These are phyloP conservation scores for Apiosordaria backusii DNA, from an alignment of 495 filamentous ascomycete genomes.

Conservation along the genomic window DNA sequence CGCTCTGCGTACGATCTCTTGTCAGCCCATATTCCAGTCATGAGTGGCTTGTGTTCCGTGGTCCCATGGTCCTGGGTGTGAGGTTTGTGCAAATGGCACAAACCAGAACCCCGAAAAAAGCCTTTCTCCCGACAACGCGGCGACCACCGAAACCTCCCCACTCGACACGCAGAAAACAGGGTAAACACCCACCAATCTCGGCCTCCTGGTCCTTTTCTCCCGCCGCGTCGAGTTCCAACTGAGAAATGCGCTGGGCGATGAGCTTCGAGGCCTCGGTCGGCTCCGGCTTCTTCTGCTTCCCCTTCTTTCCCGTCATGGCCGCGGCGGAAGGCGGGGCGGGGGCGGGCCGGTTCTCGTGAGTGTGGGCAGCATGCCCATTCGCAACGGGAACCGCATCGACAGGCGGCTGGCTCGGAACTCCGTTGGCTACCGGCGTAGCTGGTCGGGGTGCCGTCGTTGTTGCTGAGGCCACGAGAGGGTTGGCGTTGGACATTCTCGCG, in stretches of 20 bases:
- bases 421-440: slow-evolving; percentile 30
- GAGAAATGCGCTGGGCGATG: slow-evolving; percentile 88
- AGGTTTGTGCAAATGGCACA: background rate
- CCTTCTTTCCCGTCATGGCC: slow-evolving; percentile 54
- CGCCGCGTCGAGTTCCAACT: slow-evolving; percentile 86
- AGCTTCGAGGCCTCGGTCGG: slow-evolving; percentile 84
- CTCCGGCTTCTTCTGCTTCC: slow-evolving; percentile 69
- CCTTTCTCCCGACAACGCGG: background rate
- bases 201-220: slow-evolving; percentile 93
- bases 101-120: background rate
- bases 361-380: slow-evolving; percentile 38
- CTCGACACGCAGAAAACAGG: background rate
- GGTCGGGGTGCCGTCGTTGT: slow-evolving; percentile 27
- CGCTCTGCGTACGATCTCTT: slow-evolving; percentile 41
- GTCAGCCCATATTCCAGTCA: slow-evolving; percentile 21
- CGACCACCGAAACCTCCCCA: background rate
- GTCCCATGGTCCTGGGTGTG: background rate
- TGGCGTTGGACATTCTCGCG: slow-evolving; percentile 19
- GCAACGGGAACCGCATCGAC: slow-evolving; percentile 20
- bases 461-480: slow-evolving; percentile 25
- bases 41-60: background rate
- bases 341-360: slow-evolving; percentile 40
- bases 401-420: slow-evolving; percentile 23
- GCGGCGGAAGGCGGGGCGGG: slow-evolving; percentile 41
- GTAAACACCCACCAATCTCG: slow-evolving; percentile 80